These are phyloP conservation scores for Candida maltosa DNA, from an alignment of 805 yeast species.

Conservation along the genomic window DNA sequence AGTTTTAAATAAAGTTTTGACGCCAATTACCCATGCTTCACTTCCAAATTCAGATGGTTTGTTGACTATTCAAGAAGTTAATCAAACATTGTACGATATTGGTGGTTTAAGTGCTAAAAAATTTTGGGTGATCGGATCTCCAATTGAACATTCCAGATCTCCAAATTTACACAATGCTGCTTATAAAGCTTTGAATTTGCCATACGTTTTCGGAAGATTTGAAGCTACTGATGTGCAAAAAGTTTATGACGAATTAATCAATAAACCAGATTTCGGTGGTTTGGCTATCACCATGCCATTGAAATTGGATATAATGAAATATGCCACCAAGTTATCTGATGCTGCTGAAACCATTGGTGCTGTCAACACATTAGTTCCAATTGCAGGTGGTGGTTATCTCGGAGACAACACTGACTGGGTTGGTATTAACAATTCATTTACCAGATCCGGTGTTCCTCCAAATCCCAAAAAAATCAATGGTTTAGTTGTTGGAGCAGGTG, in stretches of 20 bases:
- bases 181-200: conserved; percentile 71
- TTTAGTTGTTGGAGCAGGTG: conserved; percentile 93
- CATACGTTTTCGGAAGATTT: conserved; percentile 62
- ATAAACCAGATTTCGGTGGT: conserved; percentile 72
- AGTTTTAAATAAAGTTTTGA: conserved; percentile 67
- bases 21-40: conserved; percentile 79
- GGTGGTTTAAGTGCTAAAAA: conserved; percentile 61
- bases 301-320: conserved; percentile 74
- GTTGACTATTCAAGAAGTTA: conserved; percentile 62
- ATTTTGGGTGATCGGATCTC: conserved; percentile 76
- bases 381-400: conserved; percentile 30
- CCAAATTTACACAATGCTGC: conserved; percentile 84
- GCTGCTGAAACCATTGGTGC: conserved; percentile 88
- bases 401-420: conserved; percentile 97
- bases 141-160: conserved; percentile 83
- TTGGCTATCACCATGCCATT: conserved; percentile 92
- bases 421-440: conserved; percentile 74
- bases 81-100: conserved; percentile 50
- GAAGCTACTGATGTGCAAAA: conserved; percentile 64
- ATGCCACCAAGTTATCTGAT: conserved; percentile 62
- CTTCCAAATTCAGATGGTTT: conserved; percentile 71
- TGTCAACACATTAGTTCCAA: conserved; percentile 77
- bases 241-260: conserved; percentile 52
- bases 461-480: conserved; percentile 48
- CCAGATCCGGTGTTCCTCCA: conserved; percentile 57